Evolutionary conservation across 2,329 filamentous ascomycete genomes (phyloP), one percentile per base, ranked within the genome.

Genomic region (Metarhizium album): DNA sequence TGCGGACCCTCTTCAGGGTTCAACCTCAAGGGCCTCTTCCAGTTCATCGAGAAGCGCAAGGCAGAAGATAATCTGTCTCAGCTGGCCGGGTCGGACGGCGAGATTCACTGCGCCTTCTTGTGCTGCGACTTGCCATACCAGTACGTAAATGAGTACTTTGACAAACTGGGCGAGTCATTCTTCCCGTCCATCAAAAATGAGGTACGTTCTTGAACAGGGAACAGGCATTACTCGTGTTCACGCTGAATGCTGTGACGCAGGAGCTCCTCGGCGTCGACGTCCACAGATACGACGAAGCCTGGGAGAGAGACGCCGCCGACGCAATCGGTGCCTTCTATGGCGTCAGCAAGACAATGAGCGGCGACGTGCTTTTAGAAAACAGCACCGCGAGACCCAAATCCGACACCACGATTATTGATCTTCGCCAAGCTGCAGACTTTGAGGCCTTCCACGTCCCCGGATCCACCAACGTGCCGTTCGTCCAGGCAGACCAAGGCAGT

Each of bases 41-140:
- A 78, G 42, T 72, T 74, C 55, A 58, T 82, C 1, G 67, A 72
- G 48, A 75, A 72, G 53, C 66, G 67, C 16, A 79, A 79, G 56
- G 57, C 60, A 0, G 67, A 66, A 0, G 73, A 70, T 0, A 72
- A 65, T 0, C 61, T 81, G 13, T 35, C 60, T 1, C 64, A 73
- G 9, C 60, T 80, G 1, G 66, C 69, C 1, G 72, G 70, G 0
- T 59, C 65, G 0, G 67, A 73, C 31, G 74, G 74, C 1, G 64
- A 70, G 47, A 66, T 76, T 2, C 69, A 75, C 53, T 79, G 75
- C 45, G 78, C 79, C 0, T 83, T 83, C 60, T 61, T 82, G 3
- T 83, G 79, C 63, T 82, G 79, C 52, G 80, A 84, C 51, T 55
- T 83, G 24, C 80, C 80, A 0, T 83, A 83, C 55, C 79, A 83